These are phyloP conservation scores for Fraxinus sp. DNA, from an alignment of 305 asterid genomes.

Conservation along the genomic window DNA sequence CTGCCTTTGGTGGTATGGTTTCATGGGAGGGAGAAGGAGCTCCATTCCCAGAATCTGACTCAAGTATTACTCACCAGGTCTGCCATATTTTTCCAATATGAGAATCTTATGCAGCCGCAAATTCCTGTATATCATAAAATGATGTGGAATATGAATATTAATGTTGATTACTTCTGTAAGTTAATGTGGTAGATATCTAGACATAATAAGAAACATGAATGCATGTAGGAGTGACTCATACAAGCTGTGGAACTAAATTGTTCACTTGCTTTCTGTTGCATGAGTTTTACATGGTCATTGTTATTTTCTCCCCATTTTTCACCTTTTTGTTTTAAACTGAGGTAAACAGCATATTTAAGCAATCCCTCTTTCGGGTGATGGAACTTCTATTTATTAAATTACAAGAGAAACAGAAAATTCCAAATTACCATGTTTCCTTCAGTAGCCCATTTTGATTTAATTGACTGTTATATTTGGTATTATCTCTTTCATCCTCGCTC, in stretches of 20 bases:
- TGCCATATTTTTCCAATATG: conserved; percentile 10
- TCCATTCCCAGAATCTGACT: conserved; percentile 78
- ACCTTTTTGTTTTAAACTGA: background rate
- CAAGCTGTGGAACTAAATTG: background rate
- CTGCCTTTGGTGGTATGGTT: conserved; percentile 93
- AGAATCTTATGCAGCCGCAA: background rate
- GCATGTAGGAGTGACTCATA: background rate
- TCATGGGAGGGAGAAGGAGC: conserved; percentile 99
- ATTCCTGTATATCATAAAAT: background rate
- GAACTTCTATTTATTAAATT: background rate
- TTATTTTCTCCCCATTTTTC: background rate
- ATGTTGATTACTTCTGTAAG: background rate
- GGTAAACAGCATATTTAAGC: background rate
- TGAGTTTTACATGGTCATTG: background rate
- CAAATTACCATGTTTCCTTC: background rate
- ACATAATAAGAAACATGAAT: background rate
- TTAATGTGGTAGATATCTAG: background rate
- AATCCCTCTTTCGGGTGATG: background rate
- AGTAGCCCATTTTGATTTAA: background rate
- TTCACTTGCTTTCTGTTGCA: background rate
- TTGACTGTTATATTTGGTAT: background rate
- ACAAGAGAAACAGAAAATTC: background rate
- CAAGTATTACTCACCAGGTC: conserved; percentile 89
- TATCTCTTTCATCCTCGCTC: background rate
- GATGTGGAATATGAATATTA: background rate